Evolutionary conservation across 441 rosid genomes (phyloP).

Genomic region (Erysimum cheiri): DNA sequence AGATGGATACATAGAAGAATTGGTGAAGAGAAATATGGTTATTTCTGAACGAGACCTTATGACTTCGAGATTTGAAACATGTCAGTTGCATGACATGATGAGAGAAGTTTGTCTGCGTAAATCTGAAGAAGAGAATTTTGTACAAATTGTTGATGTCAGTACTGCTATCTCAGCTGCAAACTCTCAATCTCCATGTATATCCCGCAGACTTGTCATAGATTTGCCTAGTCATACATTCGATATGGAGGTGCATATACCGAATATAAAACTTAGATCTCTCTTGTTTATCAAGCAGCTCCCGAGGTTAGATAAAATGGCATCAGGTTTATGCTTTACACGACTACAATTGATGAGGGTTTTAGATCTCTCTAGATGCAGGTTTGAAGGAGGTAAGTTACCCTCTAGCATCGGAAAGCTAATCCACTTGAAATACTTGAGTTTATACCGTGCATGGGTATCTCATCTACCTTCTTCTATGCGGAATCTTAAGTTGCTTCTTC

Average conservation of each 20-base stretch:
- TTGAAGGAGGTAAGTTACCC: background rate
- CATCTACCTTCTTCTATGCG: constrained; percentile 14
- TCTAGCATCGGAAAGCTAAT: constrained; percentile 20
- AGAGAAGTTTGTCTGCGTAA: constrained; percentile 40
- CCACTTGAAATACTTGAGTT: constrained; percentile 23
- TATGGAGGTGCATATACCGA: background rate
- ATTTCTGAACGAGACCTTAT: background rate
- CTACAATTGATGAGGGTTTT: constrained; percentile 18
- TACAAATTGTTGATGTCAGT: background rate
- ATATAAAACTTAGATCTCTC: constrained; percentile 30
- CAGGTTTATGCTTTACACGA: background rate
- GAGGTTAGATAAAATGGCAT: no score
- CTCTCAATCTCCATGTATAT: background rate
- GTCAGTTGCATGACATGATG: constrained; percentile 44
- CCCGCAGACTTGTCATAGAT: constrained; percentile 20
- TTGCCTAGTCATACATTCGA: no score
- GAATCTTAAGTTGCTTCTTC: background rate
- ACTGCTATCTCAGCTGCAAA: background rate
- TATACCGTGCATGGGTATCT: background rate
- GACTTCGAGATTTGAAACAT: constrained; percentile 17
- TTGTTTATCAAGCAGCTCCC: background rate
- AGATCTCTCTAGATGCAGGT: background rate
- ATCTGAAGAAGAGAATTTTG: constrained; percentile 25
- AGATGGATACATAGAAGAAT: constrained; percentile 29
- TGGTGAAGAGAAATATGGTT: constrained; percentile 41